Percentiles rank a stretch among this genome's conserved stretches.
Conservation (phyloP, 352 stramenopile genomes). For the Pythium biforme region DNA sequence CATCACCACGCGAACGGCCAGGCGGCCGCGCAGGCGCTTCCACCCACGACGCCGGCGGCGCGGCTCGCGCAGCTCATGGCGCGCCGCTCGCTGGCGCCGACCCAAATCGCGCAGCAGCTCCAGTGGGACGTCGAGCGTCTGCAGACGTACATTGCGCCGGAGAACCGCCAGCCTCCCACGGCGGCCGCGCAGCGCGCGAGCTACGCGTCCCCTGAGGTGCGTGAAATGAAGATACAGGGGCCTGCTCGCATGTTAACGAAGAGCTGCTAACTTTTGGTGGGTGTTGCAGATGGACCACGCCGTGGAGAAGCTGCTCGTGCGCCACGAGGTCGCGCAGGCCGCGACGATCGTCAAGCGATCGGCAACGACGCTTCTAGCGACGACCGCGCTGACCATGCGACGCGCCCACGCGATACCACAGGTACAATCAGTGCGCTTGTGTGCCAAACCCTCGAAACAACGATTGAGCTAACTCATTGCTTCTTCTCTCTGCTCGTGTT, state of each 20-base stretch:
- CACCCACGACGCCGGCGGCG: conserved; percentile 38
- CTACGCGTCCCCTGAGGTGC: conserved; percentile 13
- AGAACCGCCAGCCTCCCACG: conserved; percentile 38
- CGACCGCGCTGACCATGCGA: conserved; percentile 31
- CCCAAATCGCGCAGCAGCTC: conserved; percentile 50
- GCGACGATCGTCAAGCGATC: conserved; percentile 19
- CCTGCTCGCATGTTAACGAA: too few species aligned
- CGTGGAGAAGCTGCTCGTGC: conserved; percentile 64
- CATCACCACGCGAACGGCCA: conserved; percentile 29
- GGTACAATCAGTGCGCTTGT: conserved; percentile 21
- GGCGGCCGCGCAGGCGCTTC: conserved; percentile 12
- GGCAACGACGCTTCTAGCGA: conserved; percentile 38
- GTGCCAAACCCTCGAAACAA: not conserved
- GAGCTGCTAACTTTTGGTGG: too few species aligned
- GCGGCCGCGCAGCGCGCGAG: conserved; percentile 35
- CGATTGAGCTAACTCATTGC: not conserved
- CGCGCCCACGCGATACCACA: conserved; percentile 41
- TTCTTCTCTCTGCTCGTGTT: too few species aligned
- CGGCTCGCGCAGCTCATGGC: conserved; percentile 64
- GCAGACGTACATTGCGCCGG: conserved; percentile 48
- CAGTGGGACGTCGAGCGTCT: conserved; percentile 54
- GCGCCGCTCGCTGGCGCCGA: conserved; percentile 43
- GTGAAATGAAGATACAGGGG: not conserved
- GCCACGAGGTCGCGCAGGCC: conserved; percentile 44
- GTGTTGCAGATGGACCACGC: conserved; percentile 42